Percentiles rank a stretch among this genome's conserved stretches.
These are phyloP conservation scores for Haematococcus lacustris DNA, from an alignment of 139 green algal genomes.

Conservation along the genomic window DNA sequence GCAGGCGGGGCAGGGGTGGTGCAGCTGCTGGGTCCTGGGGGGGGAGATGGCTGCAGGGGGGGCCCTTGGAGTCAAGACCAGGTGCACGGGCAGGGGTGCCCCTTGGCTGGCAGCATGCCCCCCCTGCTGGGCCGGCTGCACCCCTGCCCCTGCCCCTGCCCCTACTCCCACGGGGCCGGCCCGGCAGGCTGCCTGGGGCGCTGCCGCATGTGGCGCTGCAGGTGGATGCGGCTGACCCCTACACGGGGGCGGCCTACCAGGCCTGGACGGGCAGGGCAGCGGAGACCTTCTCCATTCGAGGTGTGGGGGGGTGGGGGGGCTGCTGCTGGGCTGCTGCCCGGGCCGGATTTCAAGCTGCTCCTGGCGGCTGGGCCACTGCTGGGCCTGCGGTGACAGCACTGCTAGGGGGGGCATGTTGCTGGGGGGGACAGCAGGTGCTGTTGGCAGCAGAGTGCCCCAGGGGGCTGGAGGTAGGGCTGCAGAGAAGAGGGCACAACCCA, in stretches of 20 bases:
- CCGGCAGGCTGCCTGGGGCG: background rate
- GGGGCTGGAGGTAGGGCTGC: no score
- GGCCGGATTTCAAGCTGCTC: no score
- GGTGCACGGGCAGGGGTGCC: background rate
- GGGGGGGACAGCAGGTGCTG: no score
- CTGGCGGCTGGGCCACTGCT: no score
- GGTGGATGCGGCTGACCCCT: conserved; percentile 16
- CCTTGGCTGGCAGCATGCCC: background rate
- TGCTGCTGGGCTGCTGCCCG: no score
- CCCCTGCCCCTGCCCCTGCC: background rate
- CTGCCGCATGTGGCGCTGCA: background rate
- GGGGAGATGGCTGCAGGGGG: background rate
- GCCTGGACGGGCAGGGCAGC: conserved; percentile 15
- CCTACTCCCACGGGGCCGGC: background rate
- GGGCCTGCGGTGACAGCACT: no score
- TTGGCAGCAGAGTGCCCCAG: no score
- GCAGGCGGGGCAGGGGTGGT: background rate
- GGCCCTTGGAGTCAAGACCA: background rate
- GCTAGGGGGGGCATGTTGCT: no score
- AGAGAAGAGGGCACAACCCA: no score
- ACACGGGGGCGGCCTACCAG: conserved; percentile 13
- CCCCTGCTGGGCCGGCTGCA: background rate
- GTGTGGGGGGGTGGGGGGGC: background rate
- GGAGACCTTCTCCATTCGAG: conserved; percentile 13
- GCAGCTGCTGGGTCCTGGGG: background rate